phyloP scores from a whole-genome alignment of 345 rosid genomes.

The Acer yangbiense region DNA sequence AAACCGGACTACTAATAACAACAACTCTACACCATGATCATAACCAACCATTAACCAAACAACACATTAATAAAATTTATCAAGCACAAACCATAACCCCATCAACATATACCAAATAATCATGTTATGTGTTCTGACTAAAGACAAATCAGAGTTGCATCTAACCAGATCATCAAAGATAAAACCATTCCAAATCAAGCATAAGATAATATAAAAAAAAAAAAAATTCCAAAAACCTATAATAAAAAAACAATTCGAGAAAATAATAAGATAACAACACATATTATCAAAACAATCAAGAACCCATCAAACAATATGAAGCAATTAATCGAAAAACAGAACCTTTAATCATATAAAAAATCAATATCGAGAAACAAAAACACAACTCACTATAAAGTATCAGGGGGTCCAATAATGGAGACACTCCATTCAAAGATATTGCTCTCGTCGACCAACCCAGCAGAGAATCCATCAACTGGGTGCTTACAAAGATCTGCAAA shows the following conservation, averaged over 20 bases:
- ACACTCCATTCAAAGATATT: slow-evolving; percentile 86
- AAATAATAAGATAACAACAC: background rate
- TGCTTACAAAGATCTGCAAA: slow-evolving; percentile 82
- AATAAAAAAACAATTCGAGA: background rate
- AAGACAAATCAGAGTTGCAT: background rate
- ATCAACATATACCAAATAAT: background rate
- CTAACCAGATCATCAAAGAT: background rate
- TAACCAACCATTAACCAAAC: background rate
- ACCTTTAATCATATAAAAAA: background rate
- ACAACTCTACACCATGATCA: background rate
- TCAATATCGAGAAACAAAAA: background rate
- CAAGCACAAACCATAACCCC: background rate
- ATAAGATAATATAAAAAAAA: background rate
- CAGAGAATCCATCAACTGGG: slow-evolving; percentile 95
- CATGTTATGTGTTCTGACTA: too few relatives aligned
- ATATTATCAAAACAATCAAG: background rate
- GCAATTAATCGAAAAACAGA: background rate
- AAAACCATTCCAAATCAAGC: background rate
- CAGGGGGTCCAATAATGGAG: slow-evolving; percentile 86
- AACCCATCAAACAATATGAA: background rate
- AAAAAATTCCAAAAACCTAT: background rate
- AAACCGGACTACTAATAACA: background rate
- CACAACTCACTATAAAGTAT: slow-evolving; percentile 69
- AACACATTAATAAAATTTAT: slow-evolving; percentile 2
- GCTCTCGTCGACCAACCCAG: slow-evolving; percentile 79